phyloP scores from a whole-genome alignment of 2,329 filamentous ascomycete genomes.

The Beauveria pseudobassiana region DNA sequence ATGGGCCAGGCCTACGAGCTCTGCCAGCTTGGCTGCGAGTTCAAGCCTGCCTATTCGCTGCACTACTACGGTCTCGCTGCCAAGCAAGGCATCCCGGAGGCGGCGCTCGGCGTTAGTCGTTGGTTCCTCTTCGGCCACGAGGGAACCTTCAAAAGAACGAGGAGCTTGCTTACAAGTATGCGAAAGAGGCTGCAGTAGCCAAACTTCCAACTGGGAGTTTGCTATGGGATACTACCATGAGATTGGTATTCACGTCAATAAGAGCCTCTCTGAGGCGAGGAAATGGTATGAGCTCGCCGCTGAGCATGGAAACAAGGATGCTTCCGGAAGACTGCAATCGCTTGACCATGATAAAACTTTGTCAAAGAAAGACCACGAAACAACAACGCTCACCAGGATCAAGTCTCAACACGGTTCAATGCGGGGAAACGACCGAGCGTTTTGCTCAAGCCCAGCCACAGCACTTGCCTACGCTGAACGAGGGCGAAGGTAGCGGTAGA shows the following conservation, averaged over 20 bases:
- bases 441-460: constrained; percentile 42
- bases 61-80: constrained; percentile 95
- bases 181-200: constrained; percentile 72
- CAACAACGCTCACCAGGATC: constrained; percentile 80
- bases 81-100: constrained; percentile 85
- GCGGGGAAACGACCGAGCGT: constrained; percentile 49
- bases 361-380: constrained; percentile 87
- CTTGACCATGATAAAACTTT: constrained; percentile 76
- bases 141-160: constrained; percentile 93
- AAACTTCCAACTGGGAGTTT: constrained; percentile 90
- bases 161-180: constrained; percentile 84
- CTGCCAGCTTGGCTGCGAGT: constrained; percentile 87
- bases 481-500: constrained; percentile 24
- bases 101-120: constrained; percentile 92
- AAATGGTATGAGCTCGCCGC: constrained; percentile 88
- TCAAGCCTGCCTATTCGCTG: constrained; percentile 83
- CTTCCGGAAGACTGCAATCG: constrained; percentile 71
- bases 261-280: constrained; percentile 72
- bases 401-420: constrained; percentile 71
- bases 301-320: constrained; percentile 87
- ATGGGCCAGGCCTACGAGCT: constrained; percentile 96
- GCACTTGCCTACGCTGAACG: constrained; percentile 41
- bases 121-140: constrained; percentile 98
- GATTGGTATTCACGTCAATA: constrained; percentile 86
- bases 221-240: constrained; percentile 97